Evolutionary conservation across 2,329 filamentous ascomycete species (phyloP), one percentile per base, ranked within the genome.

Genomic region (Elsinoe batatas): DNA sequence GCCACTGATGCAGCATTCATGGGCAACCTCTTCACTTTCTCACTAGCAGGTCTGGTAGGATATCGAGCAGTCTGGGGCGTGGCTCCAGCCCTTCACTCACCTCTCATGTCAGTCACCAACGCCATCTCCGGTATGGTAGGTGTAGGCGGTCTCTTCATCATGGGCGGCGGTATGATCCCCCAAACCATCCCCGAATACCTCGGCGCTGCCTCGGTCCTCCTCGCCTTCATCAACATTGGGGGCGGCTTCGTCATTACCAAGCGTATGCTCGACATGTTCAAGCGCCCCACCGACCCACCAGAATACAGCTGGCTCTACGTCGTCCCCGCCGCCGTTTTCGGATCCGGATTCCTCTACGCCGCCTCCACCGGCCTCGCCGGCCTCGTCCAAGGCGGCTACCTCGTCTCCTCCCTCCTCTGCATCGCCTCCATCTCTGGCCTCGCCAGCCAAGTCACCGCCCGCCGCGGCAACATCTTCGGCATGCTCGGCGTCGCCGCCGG

Each of bases 191-290:
- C 89, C 0, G 88, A 95, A 66, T 70, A 74, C 1, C 81, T 95
- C 35, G 90, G 89, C 55, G 87, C 89, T 1, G 71, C 82, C 1
- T 94, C 88, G 1, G 90, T 95, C 1, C 74, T 93, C 4, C 73
- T 95, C 17, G 89, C 89, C 0, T 95, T 93, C 66, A 87, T 94
- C 59, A 95, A 95, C 61, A 83, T 95, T 2, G 85, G 87, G 0
- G 90, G 90, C 57, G 90, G 90, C 0, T 95, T 95, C 59, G 86
- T 94, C 42, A 88, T 95, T 58, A 94, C 89, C 2, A 94, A 94
- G 72, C 80, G 90, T 60, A 95, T 95, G 90, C 76, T 95, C 42
- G 89, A 95, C 68, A 91, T 91, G 87, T 91, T 91, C 67, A 87
- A 86, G 66, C 80, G 87, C 11, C 85, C 88, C 22, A 93, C 88